These are phyloP conservation scores for Microbotryum scabiosae DNA, from an alignment of 1,284 basidiomycete genomes.

Conservation along the genomic window DNA sequence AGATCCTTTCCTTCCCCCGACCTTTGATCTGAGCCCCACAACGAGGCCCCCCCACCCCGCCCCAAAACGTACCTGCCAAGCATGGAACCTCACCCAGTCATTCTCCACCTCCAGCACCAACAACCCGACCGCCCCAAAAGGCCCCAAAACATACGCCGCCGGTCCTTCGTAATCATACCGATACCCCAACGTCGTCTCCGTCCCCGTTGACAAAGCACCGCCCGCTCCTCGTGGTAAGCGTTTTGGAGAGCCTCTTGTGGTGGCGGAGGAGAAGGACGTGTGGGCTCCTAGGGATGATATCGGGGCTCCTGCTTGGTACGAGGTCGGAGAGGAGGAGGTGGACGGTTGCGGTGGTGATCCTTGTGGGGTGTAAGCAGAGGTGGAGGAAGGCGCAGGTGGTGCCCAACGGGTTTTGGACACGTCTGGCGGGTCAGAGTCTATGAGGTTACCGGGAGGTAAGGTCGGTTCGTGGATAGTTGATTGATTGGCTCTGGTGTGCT, in stretches of 20 bases:
- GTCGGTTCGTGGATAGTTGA: too few relatives aligned
- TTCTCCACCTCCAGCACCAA: slow-evolving; percentile 24
- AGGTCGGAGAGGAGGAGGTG: slow-evolving; percentile 4
- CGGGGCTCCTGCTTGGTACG: slow-evolving; percentile 20
- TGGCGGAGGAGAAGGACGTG: slow-evolving; percentile 8
- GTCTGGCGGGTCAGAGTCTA: slow-evolving; percentile 20
- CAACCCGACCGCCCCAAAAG: slow-evolving; percentile 19
- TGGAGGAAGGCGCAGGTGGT: not conserved
- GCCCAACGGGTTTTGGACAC: not conserved
- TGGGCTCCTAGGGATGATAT: slow-evolving; percentile 3
- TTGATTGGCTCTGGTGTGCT: not conserved
- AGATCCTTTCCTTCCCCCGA: not conserved
- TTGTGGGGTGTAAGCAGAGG: slow-evolving; percentile 4
- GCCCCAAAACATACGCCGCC: slow-evolving; percentile 14
- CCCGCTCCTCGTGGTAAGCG: not conserved
- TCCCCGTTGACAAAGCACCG: not conserved
- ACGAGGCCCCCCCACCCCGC: too few relatives aligned
- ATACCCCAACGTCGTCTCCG: slow-evolving; percentile 11
- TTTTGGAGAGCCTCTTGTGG: not conserved
- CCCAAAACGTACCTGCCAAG: slow-evolving; percentile 15
- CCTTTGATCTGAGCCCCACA: not conserved
- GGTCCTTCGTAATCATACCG: slow-evolving; percentile 6
- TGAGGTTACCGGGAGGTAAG: not conserved
- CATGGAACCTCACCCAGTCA: slow-evolving; percentile 23
- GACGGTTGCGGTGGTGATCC: slow-evolving; percentile 12